Evolutionary conservation across 495 filamentous ascomycete genomes (phyloP).

Genomic region (Sporormia fimetaria): DNA sequence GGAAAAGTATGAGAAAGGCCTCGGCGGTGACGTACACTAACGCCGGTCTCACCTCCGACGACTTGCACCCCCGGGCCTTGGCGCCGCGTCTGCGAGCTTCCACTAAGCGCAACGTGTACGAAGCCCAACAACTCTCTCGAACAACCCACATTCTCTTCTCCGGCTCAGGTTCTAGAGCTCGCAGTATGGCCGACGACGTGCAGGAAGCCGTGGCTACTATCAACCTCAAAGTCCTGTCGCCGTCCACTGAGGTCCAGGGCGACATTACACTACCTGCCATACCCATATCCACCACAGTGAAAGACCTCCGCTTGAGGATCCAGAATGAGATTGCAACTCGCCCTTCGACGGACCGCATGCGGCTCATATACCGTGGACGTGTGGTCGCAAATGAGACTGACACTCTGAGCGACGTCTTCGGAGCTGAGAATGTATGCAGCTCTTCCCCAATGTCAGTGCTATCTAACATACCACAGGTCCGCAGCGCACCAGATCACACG

Average conservation of each 20-base stretch:
- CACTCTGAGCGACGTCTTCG: conserved; percentile 31
- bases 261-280: conserved; percentile 21
- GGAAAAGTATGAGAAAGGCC: conserved; percentile 13
- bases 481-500: conserved; percentile 14
- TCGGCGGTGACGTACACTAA: conserved; percentile 6
- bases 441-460: not conserved
- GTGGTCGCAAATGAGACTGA: conserved; percentile 31
- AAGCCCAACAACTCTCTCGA: not conserved
- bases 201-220: no score
- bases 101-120: conserved; percentile 23
- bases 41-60: no score
- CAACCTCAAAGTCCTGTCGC: conserved; percentile 30
- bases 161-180: not conserved
- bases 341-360: conserved; percentile 32
- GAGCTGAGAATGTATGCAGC: conserved; percentile 11
- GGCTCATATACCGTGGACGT: conserved; percentile 34
- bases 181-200: conserved; percentile 14
- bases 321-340: conserved; percentile 23
- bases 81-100: conserved; percentile 7
- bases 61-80: conserved; percentile 2
- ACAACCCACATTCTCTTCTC: not conserved
- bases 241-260: conserved; percentile 27
- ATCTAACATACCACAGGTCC: conserved; percentile 10
- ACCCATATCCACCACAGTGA: conserved; percentile 26
- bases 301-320: conserved; percentile 30